A percentile compares a stretch with the other conserved stretches of the same genome.
phyloP scores from a whole-genome alignment of 208 protist genomes.

The Crithidia thermophila region DNA sequence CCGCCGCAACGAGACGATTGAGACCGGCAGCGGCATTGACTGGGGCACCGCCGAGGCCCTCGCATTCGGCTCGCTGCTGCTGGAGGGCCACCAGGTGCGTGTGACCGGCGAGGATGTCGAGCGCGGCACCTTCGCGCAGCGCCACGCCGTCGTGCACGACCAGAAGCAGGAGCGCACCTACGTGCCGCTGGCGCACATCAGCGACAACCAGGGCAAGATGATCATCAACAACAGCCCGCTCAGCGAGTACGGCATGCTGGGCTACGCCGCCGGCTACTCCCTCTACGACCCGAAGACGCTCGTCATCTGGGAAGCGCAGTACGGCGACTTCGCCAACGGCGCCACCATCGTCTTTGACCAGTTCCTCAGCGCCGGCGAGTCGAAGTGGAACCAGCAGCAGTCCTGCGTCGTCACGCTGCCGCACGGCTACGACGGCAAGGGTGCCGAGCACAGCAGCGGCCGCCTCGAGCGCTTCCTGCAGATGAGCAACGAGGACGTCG shows the following conservation, averaged over 20 bases:
- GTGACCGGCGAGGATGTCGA: conserved; percentile 96
- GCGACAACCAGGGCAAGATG: conserved; percentile 77
- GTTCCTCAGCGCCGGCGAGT: conserved; percentile 94
- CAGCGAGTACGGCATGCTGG: conserved; percentile 97
- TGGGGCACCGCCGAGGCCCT: conserved; percentile 96
- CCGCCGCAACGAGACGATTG: conserved; percentile 73
- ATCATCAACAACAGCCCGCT: conserved; percentile 94
- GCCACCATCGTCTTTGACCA: conserved; percentile 99
- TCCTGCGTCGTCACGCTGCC: conserved; percentile 97
- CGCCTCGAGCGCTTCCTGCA: conserved; percentile 98
- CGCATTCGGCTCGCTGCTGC: conserved; percentile 94
- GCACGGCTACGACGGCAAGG: conserved; percentile 98
- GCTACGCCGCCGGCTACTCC: conserved; percentile 97
- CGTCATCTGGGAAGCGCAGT: conserved; percentile 99
- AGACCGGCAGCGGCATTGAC: conserved; percentile 82
- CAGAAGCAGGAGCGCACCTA: conserved; percentile 79
- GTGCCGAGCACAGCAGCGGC: conserved; percentile 97
- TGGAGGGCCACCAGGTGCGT: conserved; percentile 96
- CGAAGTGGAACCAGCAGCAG: conserved; percentile 98
- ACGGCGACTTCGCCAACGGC: conserved; percentile 99
- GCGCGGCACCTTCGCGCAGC: conserved; percentile 97
- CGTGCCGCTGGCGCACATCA: conserved; percentile 81
- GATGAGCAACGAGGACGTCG: conserved; percentile 93
- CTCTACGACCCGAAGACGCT: conserved; percentile 95
- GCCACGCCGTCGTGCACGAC: conserved; percentile 97